Evolutionary conservation across 805 yeast species (phyloP), one percentile per base, ranked within the genome.

Genomic region (Zygoascus flipseniorum): DNA sequence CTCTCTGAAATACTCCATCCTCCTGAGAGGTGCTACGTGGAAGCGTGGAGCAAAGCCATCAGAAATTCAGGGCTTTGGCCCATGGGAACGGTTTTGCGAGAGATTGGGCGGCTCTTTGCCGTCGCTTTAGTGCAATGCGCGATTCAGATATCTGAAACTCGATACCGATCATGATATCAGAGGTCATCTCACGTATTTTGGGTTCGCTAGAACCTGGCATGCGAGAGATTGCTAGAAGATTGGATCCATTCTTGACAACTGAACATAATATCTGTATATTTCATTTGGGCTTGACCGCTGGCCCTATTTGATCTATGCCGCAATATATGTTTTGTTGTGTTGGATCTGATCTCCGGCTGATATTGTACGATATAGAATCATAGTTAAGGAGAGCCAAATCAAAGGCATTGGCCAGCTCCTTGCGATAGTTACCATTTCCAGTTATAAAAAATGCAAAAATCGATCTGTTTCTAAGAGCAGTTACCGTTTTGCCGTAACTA

Each of bases 61-160:
- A 58, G 61, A 58, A 58, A 58, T 50, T 44, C 48, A 52, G 51
- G 52, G 23, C 37, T 14, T 39, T 52, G 19, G 41, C 31, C 50
- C 47, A 58, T 58, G 61, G 61, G 61, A 58, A 55, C 56, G 59
- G 58, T 44, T 45, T 56, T 52, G 61, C 58, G 59, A 51, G 56
- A 48, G 58, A 58, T 58, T 56, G 61, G 55, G 48, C 58, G 43
- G 47, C 32, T 32, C 11, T 16, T 35, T 19, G 48, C 18, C 31
- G 56, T 54, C 49, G 37, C 61, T 58, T 58, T 28, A 58, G 61
- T 58, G 61, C 61, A 58, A 58, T 58, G 58, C 61, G 61, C 61
- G 59, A 53, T 58, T 47, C 55, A 56, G 59, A 35, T 19, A 52
- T 37, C 56, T 56, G 58, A 41, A 56, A 58, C 61, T 56, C 61